Base-by-base conservation (phyloP, 345 rosid species). In the Jatropha curcas region DNA sequence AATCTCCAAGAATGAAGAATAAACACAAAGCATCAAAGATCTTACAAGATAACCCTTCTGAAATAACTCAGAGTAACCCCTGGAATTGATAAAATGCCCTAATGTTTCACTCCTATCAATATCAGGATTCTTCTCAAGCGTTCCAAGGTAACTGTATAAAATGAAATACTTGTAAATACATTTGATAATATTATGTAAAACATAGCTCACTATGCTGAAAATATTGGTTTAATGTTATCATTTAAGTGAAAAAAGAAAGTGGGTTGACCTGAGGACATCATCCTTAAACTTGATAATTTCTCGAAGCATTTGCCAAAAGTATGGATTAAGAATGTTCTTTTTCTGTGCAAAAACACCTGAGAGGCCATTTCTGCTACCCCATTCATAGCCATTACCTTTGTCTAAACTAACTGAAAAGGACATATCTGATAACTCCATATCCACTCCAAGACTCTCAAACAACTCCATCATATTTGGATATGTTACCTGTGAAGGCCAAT, bases 391-490 rank as follows among this genome's bases (percentile, higher is more conserved):
- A 57, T 51, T 69, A 28, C 97, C 96, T 45, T 82, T 70, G 13
- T 94, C 92, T 68, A 90, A 82, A 84, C 98, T 94, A 17, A 89
- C 96, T 0, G 98, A 80, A 57, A 94, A 89, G 30, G 98, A 90
- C 98, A 90, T 88, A 72, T 89, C 97, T 2, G 94, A 89, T 25
- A 78, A 30, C 80, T 90, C 96, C 97, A 91, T 88, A 2, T 90
- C 96, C 41, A 91, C 85, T 62, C 94, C 94, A 22, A 90, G 92
- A 28, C 45, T 84, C 85, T 94, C 97, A 39, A 91, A 94, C 69
- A 91, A 85, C 39, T 91, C 94, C 94, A 90, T 84, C 98, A 88
- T 91, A 74, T 94, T 94, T 68, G 98, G 98, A 82, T 90, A 91
- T 2, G 94, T 91, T 30, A 94, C 97, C 98, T 94, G 82, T 81